Evolutionary conservation across 352 stramenopile genomes (phyloP).

Genomic region (Aphanomyces euteiches): DNA sequence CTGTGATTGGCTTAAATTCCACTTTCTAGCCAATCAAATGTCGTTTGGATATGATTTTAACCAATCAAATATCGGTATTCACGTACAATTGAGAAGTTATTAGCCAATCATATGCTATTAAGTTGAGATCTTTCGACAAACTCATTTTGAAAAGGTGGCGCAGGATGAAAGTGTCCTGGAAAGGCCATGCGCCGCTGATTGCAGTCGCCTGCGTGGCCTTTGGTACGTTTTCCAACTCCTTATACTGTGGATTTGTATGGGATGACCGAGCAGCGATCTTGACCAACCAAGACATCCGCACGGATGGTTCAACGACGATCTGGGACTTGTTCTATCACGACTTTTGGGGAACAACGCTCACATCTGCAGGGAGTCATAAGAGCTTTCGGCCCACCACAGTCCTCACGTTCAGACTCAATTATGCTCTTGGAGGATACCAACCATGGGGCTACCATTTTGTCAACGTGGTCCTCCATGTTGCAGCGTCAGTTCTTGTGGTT

Average conservation of each 20-base stretch:
- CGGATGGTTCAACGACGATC: conserved; percentile 35
- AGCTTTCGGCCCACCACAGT: conserved; percentile 83
- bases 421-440: conserved; percentile 44
- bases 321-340: conserved; percentile 66
- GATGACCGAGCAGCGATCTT: conserved; percentile 84
- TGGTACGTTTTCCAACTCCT: conserved; percentile 50
- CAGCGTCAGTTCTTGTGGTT: conserved; percentile 55
- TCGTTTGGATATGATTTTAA: background rate
- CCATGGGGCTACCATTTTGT: conserved; percentile 59
- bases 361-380: conserved; percentile 66
- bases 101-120: background rate
- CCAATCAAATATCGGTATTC: background rate
- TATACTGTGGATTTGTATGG: conserved; percentile 78
- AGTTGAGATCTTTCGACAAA: conserved; percentile 18
- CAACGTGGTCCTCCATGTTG: conserved; percentile 70
- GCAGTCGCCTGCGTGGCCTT: conserved; percentile 42
- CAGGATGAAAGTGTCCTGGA: conserved; percentile 10
- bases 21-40: background rate
- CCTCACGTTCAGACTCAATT: conserved; percentile 68
- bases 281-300: conserved; percentile 56
- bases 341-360: conserved; percentile 83
- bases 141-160: background rate
- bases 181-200: conserved; percentile 20
- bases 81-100: background rate
- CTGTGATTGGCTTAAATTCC: background rate